These are phyloP conservation scores for Arthrobotrys sphaeroides DNA, from an alignment of 2,329 filamentous ascomycete species.

Conservation along the genomic window DNA sequence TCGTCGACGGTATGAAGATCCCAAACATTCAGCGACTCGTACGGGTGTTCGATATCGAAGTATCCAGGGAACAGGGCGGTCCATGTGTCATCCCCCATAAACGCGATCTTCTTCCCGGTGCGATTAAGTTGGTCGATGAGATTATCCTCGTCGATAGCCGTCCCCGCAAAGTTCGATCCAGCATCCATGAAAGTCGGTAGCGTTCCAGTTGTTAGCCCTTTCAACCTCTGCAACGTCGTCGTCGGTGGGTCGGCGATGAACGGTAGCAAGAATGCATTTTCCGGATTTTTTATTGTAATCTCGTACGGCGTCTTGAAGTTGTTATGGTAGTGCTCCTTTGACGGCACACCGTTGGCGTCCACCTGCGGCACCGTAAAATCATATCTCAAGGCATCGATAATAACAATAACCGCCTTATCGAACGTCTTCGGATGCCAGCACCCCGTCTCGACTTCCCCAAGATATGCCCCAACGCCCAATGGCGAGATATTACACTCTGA, in stretches of 20 bases:
- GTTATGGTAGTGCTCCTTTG: constrained; percentile 78
- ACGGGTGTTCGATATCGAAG: constrained; percentile 87
- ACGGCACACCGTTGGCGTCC: constrained; percentile 62
- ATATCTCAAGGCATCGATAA: constrained; percentile 94
- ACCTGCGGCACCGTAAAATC: constrained; percentile 89
- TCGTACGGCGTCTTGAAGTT: constrained; percentile 88
- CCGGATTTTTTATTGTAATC: constrained; percentile 75
- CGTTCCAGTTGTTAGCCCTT: constrained; percentile 93
- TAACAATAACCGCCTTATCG: constrained; percentile 85
- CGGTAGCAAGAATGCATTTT: constrained; percentile 86
- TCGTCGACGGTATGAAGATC: constrained; percentile 97
- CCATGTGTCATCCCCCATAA: constrained; percentile 98
- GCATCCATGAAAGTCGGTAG: constrained; percentile 93
- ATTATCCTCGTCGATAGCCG: constrained; percentile 93
- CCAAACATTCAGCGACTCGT: constrained; percentile 98
- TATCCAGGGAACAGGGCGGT: constrained; percentile 90
- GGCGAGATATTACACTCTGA: constrained; percentile 77
- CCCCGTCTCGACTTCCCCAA: constrained; percentile 60
- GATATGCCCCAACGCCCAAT: constrained; percentile 63
- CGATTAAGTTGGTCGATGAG: constrained; percentile 71
- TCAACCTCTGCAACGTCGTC: constrained; percentile 87
- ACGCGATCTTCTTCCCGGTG: constrained; percentile 80
- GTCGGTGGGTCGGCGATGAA: constrained; percentile 98
- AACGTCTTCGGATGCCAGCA: constrained; percentile 98
- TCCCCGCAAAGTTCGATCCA: constrained; percentile 94